phyloP scores from a whole-genome alignment of 805 yeast species.

The Metschnikowia matae region DNA sequence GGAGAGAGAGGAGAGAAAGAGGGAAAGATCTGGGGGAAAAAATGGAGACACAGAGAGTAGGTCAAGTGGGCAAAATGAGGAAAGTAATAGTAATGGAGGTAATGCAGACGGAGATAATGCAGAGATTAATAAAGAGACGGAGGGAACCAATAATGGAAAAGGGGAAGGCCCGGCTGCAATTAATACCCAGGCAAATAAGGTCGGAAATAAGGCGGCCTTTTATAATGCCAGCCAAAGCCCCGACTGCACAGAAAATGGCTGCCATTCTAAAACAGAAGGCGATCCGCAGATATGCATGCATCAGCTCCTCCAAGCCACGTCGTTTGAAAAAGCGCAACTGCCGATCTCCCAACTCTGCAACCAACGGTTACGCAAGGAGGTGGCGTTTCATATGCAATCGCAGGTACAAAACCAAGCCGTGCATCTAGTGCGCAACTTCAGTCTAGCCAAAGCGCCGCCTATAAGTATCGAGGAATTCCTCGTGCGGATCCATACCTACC shows the following conservation, averaged over 20 bases:
- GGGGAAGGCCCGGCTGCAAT: neutral
- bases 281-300: constrained; percentile 21
- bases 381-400: constrained; percentile 17
- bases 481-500: constrained; percentile 35
- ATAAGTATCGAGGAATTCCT: constrained; percentile 34
- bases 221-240: neutral
- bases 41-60: neutral
- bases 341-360: constrained; percentile 6
- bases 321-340: constrained; percentile 11
- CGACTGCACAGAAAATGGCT: neutral
- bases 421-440: constrained; percentile 30
- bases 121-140: neutral
- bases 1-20: neutral
- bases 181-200: neutral
- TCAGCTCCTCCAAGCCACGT: constrained; percentile 15
- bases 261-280: neutral
- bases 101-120: neutral
- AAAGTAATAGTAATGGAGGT: neutral
- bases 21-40: neutral
- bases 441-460: constrained; percentile 33
- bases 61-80: too few species aligned
- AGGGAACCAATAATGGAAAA: neutral
- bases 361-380: constrained; percentile 23
- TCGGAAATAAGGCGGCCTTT: neutral
- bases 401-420: constrained; percentile 21